Conservation (phyloP, 2,329 filamentous ascomycete genomes). For the Claviceps sp. region DNA sequence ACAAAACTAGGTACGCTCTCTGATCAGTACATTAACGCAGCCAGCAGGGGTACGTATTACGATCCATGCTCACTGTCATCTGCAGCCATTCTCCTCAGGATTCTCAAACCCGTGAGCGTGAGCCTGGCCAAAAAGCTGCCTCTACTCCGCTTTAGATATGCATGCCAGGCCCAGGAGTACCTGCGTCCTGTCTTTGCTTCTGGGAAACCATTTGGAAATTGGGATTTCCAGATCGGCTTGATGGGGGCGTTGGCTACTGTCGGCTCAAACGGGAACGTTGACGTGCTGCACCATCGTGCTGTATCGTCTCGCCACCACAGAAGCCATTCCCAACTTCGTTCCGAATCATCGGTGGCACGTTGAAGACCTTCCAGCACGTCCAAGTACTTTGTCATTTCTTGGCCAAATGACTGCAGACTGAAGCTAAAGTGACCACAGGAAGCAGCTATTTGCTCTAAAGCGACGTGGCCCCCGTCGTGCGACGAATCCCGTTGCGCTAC, state of each 20-base stretch:
- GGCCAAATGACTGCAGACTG: constrained; percentile 72
- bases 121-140: constrained; percentile 25
- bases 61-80: constrained; percentile 30
- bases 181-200: constrained; percentile 31
- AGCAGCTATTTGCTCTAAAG: constrained; percentile 84
- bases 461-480: constrained; percentile 62
- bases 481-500: constrained; percentile 49
- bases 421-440: constrained; percentile 90
- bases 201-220: constrained; percentile 35
- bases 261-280: constrained; percentile 11
- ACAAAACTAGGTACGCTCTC: constrained; percentile 35
- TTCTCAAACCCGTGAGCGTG: constrained; percentile 28
- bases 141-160: constrained; percentile 27
- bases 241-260: constrained; percentile 24
- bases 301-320: constrained; percentile 47
- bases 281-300: constrained; percentile 3
- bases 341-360: constrained; percentile 46
- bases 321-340: constrained; percentile 64
- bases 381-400: constrained; percentile 70
- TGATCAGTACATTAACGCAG: neutral
- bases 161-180: constrained; percentile 36
- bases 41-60: too few relatives aligned
- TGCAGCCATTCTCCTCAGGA: constrained; percentile 28
- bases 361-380: constrained; percentile 71
- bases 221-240: constrained; percentile 30